Conservation (phyloP, 257 asterid species). For the Solanum ossicruentum region DNA sequence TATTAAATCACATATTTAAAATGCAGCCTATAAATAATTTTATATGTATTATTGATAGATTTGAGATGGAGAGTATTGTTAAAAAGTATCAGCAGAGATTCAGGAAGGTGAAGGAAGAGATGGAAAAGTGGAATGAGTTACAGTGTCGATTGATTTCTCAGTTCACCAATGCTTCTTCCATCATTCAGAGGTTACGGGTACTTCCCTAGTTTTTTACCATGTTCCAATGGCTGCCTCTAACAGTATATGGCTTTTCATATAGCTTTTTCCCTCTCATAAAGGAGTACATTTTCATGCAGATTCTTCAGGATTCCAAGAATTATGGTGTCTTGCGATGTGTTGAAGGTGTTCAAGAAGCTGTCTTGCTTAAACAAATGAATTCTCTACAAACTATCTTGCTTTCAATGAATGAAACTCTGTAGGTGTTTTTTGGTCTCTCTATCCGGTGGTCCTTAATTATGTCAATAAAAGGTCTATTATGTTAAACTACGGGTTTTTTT, state of each 20-base stretch:
- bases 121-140: constrained; percentile 54
- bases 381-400: constrained; percentile 40
- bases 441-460: neutral
- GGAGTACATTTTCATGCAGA: constrained; percentile 5
- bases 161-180: constrained; percentile 47
- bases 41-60: neutral
- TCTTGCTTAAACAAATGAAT: constrained; percentile 57
- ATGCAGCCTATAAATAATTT: no score
- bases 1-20: no score
- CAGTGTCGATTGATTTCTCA: constrained; percentile 53
- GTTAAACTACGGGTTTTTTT: neutral
- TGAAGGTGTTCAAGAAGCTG: constrained; percentile 42
- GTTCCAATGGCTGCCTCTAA: neutral
- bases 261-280: neutral
- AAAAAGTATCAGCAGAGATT: constrained; percentile 61
- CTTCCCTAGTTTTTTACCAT: neutral
- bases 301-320: constrained; percentile 34
- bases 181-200: constrained; percentile 74
- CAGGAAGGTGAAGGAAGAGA: constrained; percentile 47
- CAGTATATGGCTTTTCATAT: neutral
- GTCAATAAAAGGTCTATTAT: neutral
- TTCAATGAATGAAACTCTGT: constrained; percentile 52
- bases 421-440: neutral
- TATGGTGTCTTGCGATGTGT: constrained; percentile 46
- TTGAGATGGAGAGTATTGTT: constrained; percentile 38